Evolutionary conservation across 192 early-diverging fungal species (phyloP), one percentile per base, ranked within the genome.

Genomic region (Haplosporangium gracile): DNA sequence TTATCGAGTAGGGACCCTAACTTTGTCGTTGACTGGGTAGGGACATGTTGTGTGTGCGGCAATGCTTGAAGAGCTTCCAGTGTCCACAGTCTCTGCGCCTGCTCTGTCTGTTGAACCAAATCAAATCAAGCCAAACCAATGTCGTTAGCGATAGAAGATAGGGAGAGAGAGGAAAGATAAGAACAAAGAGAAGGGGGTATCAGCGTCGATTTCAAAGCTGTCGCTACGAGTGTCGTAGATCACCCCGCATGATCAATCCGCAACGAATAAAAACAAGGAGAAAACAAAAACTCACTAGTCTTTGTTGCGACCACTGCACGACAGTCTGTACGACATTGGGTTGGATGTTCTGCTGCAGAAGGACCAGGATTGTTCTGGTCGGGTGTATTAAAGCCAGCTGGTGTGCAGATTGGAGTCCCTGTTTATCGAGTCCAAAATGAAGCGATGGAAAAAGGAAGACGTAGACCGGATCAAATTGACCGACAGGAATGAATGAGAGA

Each of bases 271-370:
- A 65, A 51, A 42, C 45, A 75, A 75, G 24, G 74, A 69, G 42
- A 24, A 39, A 38, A 36, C n/a, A 71, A 75, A 70, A 57, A 74
- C 84, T 53, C 63, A 86, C 84, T 79, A 86, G 70, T 75, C 57
- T 86, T 39, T 9, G 77, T 77, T 70, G 78, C 15, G 68, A n/a
- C 79, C 75, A 77, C 45, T 81, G 79, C 74, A 81, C 74, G 79
- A 75, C 40, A 39, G 36, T 77, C 65, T 74, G 40, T 65, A 49
- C 47, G 75, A 68, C 20, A 68, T 42, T 78, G 22, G 76, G 47
- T 70, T 72, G 75, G 63, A 86, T 72, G 42, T 80, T 71, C 20
- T 72, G n/a, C 49, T 80, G 75, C 26, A 81, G 60, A 13, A 86
- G 32, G 34, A 78, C 75, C 47, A 86, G 47, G 18, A 86, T 68